phyloP scores from a whole-genome alignment of 2,329 filamentous ascomycete species.

The Cordyceps farinosa region DNA sequence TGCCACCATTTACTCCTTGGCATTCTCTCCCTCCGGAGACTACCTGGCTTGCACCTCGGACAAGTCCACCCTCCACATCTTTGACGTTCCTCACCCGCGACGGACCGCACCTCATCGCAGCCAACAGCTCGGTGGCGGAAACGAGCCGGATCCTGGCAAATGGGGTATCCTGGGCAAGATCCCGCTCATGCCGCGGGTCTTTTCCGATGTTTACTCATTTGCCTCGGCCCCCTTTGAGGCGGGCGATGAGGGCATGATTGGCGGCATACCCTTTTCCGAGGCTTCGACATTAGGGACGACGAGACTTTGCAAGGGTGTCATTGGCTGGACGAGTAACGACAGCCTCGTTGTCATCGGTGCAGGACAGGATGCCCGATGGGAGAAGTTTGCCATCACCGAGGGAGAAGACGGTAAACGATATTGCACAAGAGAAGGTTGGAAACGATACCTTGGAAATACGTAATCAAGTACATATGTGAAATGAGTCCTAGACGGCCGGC shows the following conservation, averaged over 20 bases:
- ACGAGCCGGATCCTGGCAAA: conserved; percentile 59
- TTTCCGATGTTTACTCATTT: conserved; percentile 87
- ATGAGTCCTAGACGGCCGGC: background rate
- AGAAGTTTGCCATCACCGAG: conserved; percentile 74
- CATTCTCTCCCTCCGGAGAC: conserved; percentile 77
- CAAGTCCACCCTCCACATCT: conserved; percentile 93
- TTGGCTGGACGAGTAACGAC: conserved; percentile 78
- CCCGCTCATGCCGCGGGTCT: conserved; percentile 78
- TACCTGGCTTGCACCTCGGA: conserved; percentile 91
- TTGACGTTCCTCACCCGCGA: conserved; percentile 68
- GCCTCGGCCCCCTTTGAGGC: conserved; percentile 77
- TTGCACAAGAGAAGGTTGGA: conserved; percentile 75
- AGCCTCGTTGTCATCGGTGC: conserved; percentile 74
- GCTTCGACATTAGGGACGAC: conserved; percentile 47
- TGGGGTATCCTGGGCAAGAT: conserved; percentile 84
- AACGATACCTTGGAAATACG: conserved; percentile 61
- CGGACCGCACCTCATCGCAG: conserved; percentile 34
- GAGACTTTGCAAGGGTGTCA: conserved; percentile 71
- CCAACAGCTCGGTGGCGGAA: conserved; percentile 28
- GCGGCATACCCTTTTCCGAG: conserved; percentile 41
- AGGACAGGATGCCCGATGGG: conserved; percentile 78
- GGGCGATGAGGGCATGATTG: conserved; percentile 63
- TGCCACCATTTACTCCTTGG: conserved; percentile 80
- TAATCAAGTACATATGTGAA: conserved; percentile 22
- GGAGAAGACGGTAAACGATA: conserved; percentile 64